Evolutionary conservation across 257 asterid genomes (phyloP), one percentile per base, ranked within the genome.

Genomic region (Scutellaria barbata): DNA sequence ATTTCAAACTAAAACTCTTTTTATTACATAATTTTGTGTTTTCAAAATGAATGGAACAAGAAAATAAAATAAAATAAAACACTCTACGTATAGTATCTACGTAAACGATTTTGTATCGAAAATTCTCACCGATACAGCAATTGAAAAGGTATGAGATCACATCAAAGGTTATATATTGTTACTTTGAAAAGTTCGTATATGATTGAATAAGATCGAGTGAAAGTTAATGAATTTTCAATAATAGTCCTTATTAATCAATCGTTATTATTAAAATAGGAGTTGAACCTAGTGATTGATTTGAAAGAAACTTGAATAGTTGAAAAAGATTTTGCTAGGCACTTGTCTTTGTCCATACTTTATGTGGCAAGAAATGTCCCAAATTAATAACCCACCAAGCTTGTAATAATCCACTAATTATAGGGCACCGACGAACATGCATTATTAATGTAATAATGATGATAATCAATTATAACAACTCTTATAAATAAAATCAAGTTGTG

Each of bases 341-440:
- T n/a, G 0, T 56, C 53, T 43, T 45, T 78, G 90, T 85, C 84
- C 53, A 47, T 66, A 54, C 83, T 85, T 81, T 85, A 51, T 56
- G 78, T 69, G 71, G 85, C 85, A 84, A 41, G 69, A 80, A 69
- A 74, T 20, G 8, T 57, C 74, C 68, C 77, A 76, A 22, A 22
- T 22, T 22, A 73, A 53, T 67, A 33, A 43, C 77, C 69, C 69
- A 40, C 7, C 50, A 77, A 76, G 76, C 79, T 25, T 75, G 66
- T 55, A 22, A 22, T 22, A 22, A 22, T 22, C 25, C 25, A 58
- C 55, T 13, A 74, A 37, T 40, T 47, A 41, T 63, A 50, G 53
- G 51, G 46, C 77, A 66, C 68, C 60, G 68, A 66, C 46, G 37
- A 57, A 63, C 35, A 30, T 63, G 14, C 59, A 75, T 77, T 70